Evolutionary conservation across 73 alveolate genomes (phyloP).

Genomic region (Paraurostyla sp.): DNA sequence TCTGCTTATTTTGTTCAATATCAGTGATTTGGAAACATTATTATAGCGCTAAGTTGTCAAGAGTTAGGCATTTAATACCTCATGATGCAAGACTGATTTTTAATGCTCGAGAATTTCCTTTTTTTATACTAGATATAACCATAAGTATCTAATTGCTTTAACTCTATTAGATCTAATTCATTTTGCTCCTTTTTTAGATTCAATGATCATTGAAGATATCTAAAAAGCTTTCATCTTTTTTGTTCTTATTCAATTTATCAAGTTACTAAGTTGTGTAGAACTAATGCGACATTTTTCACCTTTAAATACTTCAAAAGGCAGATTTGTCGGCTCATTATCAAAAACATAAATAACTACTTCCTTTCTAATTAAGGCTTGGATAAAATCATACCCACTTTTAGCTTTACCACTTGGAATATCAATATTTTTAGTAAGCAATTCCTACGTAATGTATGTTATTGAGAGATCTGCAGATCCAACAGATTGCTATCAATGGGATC

Average conservation of each 20-base stretch:
- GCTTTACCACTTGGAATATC: constrained; percentile 18
- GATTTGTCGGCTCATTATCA: constrained; percentile 46
- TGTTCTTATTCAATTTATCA: neutral
- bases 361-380: constrained; percentile 35
- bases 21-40: neutral
- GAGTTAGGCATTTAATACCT: constrained; percentile 11
- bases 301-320: constrained; percentile 26
- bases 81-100: neutral
- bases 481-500: neutral
- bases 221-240: neutral
- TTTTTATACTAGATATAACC: neutral
- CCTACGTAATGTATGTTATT: constrained; percentile 33
- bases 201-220: neutral
- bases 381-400: constrained; percentile 2
- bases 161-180: neutral
- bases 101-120: constrained; percentile 1
- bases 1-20: neutral
- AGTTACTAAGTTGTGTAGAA: neutral
- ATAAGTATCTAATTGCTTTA: no score
- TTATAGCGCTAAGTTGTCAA: constrained; percentile 1
- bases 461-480: constrained; percentile 26
- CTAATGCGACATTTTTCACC: constrained; percentile 20
- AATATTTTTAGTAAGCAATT: neutral
- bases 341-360: constrained; percentile 34
- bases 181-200: constrained; percentile 35